phyloP scores from a whole-genome alignment of 768 basidiomycete genomes.

The Tylopilus subfusipes region DNA sequence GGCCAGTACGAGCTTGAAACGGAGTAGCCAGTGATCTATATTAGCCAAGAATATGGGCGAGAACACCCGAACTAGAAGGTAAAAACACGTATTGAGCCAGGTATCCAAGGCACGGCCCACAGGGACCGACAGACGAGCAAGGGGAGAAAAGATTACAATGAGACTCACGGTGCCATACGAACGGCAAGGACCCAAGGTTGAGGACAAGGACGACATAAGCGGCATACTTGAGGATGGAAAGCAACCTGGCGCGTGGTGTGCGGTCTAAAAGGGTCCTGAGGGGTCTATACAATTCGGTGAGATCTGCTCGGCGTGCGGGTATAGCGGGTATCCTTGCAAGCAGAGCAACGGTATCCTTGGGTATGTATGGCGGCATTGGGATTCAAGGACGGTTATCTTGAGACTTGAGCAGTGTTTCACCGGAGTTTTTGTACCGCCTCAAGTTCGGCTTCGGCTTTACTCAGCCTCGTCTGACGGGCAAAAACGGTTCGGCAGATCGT shows the following conservation, averaged over 20 bases:
- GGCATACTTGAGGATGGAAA: constrained; percentile 17
- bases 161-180: constrained; percentile 66
- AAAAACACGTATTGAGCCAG: background rate
- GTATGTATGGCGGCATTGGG: constrained; percentile 12
- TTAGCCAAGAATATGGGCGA: constrained; percentile 40
- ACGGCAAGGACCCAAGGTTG: constrained; percentile 59
- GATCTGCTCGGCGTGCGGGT: background rate
- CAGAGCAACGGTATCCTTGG: background rate
- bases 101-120: background rate
- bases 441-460: too few relatives aligned
- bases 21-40: constrained; percentile 32
- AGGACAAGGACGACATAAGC: constrained; percentile 46
- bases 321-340: constrained; percentile 16
- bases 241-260: constrained; percentile 1
- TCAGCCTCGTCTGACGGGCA: too few relatives aligned
- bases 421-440: background rate
- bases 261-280: constrained; percentile 4
- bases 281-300: background rate
- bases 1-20: constrained; percentile 37
- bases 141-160: background rate
- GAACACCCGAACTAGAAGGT: constrained; percentile 48
- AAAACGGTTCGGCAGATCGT: background rate
- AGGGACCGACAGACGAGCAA: background rate
- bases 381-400: too few relatives aligned
- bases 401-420: too few relatives aligned